phyloP scores from a whole-genome alignment of 2,329 filamentous ascomycete species.

The Macroventuria anomochaeta region DNA sequence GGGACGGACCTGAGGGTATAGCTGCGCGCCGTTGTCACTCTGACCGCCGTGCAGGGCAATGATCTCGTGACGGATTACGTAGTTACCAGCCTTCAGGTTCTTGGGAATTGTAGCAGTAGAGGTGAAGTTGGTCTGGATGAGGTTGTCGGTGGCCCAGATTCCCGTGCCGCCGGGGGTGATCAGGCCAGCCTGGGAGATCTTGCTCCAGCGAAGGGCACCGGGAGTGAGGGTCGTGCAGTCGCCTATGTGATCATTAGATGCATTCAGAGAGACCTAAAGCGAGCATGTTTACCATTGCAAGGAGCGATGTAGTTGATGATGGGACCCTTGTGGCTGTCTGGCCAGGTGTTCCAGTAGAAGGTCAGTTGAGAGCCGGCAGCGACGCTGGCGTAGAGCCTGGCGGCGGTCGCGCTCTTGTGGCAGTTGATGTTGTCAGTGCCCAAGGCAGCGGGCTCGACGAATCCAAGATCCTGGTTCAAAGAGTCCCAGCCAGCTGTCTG shows the following conservation, averaged over 20 bases:
- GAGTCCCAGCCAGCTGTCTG: conserved; percentile 46
- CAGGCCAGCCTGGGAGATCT: conserved; percentile 42
- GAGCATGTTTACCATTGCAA: conserved; percentile 36
- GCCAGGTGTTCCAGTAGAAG: conserved; percentile 48
- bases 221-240: conserved; percentile 42
- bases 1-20: conserved; percentile 48
- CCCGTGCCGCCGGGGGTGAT: conserved; percentile 28
- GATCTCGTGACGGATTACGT: conserved; percentile 63
- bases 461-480: conserved; percentile 48
- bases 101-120: conserved; percentile 53
- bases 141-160: conserved; percentile 45
- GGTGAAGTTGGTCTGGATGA: conserved; percentile 57
- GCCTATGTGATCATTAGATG: conserved; percentile 17
- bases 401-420: conserved; percentile 49
- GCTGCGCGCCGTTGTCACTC: conserved; percentile 57
- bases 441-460: conserved; percentile 41
- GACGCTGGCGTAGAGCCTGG: conserved; percentile 41
- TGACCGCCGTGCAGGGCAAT: conserved; percentile 56
- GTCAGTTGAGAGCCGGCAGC: conserved; percentile 44
- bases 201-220: conserved; percentile 41
- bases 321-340: conserved; percentile 46
- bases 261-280: background rate
- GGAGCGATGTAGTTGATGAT: conserved; percentile 50
- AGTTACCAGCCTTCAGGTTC: conserved; percentile 56
- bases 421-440: conserved; percentile 44